A percentile compares a stretch with the other conserved stretches of the same genome.
phyloP scores from a whole-genome alignment of 495 filamentous ascomycete species.

The Podospora australis region DNA sequence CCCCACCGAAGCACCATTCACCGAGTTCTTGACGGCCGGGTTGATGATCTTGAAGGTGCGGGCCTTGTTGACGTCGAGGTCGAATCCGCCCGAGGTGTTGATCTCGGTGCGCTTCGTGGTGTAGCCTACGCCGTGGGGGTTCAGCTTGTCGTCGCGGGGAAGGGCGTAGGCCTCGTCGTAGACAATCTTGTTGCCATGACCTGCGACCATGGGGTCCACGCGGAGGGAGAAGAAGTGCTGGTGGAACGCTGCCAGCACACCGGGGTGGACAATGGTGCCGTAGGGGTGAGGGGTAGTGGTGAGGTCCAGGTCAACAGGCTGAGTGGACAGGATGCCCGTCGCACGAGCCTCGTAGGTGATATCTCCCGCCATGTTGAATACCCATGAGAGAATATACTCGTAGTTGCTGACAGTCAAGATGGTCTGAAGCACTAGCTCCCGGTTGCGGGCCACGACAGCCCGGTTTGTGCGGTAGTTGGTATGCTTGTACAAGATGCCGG shows the following conservation, averaged over 20 bases:
- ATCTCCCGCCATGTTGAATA: constrained; percentile 81
- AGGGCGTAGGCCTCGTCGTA: constrained; percentile 56
- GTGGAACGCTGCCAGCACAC: constrained; percentile 67
- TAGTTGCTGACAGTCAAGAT: constrained; percentile 78
- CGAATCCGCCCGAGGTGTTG: constrained; percentile 44
- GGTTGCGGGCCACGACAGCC: constrained; percentile 57
- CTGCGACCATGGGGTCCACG: constrained; percentile 76
- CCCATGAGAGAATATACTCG: constrained; percentile 78
- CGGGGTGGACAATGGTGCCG: constrained; percentile 82
- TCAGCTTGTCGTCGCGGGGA: constrained; percentile 52
- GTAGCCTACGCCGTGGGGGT: constrained; percentile 77
- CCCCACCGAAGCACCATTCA: constrained; percentile 69
- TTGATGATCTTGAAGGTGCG: constrained; percentile 81
- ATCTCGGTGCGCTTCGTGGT: constrained; percentile 55
- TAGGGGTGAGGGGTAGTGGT: constrained; percentile 47
- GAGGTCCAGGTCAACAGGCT: constrained; percentile 66
- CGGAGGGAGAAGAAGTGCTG: constrained; percentile 90
- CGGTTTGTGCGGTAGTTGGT: constrained; percentile 71
- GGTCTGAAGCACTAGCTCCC: constrained; percentile 70
- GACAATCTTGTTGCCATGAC: constrained; percentile 62
- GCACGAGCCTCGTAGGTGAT: constrained; percentile 74
- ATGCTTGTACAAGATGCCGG: constrained; percentile 75
- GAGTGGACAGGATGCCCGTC: constrained; percentile 79
- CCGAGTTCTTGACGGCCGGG: constrained; percentile 52
- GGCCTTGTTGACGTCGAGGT: constrained; percentile 56